phyloP scores from a whole-genome alignment of 2,329 filamentous ascomycete genomes.

The Claviceps digitariae region DNA sequence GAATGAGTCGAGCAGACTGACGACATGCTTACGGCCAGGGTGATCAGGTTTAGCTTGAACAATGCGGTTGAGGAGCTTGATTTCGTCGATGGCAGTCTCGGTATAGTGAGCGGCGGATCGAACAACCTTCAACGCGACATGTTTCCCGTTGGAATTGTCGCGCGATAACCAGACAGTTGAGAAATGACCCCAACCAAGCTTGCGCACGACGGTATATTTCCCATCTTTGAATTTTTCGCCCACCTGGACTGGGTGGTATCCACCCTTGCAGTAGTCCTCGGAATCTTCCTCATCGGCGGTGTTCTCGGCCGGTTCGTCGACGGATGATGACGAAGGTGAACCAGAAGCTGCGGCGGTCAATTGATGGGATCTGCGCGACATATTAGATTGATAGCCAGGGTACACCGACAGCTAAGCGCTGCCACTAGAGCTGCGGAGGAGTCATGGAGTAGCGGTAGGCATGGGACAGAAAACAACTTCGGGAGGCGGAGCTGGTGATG shows the following conservation, averaged over 20 bases:
- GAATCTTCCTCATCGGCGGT: slow-evolving; percentile 97
- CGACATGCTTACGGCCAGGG: slow-evolving; percentile 86
- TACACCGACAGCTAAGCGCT: slow-evolving; percentile 8
- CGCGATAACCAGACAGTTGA: slow-evolving; percentile 83
- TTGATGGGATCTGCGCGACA: slow-evolving; percentile 35
- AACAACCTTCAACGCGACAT: slow-evolving; percentile 95
- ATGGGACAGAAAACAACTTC: not conserved
- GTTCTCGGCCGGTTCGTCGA: slow-evolving; percentile 75
- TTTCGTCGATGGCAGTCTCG: slow-evolving; percentile 96
- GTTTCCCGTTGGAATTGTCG: slow-evolving; percentile 80
- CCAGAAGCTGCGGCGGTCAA: slow-evolving; percentile 47
- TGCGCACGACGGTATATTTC: slow-evolving; percentile 90
- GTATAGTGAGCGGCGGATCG: slow-evolving; percentile 97
- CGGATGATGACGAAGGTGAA: slow-evolving; percentile 66
- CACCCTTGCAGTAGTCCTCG: slow-evolving; percentile 98
- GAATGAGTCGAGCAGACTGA: slow-evolving; percentile 91
- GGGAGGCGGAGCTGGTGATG: slow-evolving; percentile 4
- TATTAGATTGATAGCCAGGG: slow-evolving; percentile 3
- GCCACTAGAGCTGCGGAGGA: slow-evolving; percentile 1
- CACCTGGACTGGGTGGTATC: slow-evolving; percentile 88
- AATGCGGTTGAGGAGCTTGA: slow-evolving; percentile 94
- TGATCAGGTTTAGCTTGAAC: slow-evolving; percentile 91
- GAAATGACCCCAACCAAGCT: slow-evolving; percentile 96
- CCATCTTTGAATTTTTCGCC: slow-evolving; percentile 97
- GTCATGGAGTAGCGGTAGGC: slow-evolving; percentile 1